phyloP scores from a whole-genome alignment of 2,329 filamentous ascomycete species.

The Penicillium fuscoglaucum region DNA sequence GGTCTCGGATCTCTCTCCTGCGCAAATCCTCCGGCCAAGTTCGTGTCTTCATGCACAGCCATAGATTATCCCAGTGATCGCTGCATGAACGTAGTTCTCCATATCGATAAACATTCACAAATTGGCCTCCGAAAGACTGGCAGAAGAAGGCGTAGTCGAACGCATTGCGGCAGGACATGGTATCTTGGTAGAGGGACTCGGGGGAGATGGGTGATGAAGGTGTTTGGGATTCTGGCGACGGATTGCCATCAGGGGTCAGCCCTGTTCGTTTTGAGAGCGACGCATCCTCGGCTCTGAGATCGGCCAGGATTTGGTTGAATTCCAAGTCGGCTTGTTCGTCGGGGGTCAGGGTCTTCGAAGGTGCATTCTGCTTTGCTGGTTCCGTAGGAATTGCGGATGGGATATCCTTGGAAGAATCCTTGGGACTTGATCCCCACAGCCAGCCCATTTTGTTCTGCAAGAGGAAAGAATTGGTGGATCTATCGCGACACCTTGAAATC shows the following conservation, averaged over 20 bases:
- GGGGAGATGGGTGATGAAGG: conserved; percentile 51
- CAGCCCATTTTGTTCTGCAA: conserved; percentile 45
- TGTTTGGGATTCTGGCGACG: conserved; percentile 10
- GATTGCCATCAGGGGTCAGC: conserved; percentile 5
- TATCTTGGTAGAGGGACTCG: conserved; percentile 71
- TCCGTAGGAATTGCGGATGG: conserved; percentile 18
- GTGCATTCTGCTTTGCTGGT: conserved; percentile 20
- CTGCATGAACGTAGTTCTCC: conserved; percentile 74
- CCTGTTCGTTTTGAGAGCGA: conserved; percentile 13
- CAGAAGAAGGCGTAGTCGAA: conserved; percentile 96
- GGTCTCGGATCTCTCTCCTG: conserved; percentile 61
- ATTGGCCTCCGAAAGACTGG: conserved; percentile 86
- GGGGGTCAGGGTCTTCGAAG: conserved; percentile 37
- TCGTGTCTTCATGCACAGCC: conserved; percentile 92
- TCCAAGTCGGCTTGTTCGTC: conserved; percentile 56
- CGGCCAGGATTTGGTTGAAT: conserved; percentile 53
- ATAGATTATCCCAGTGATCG: conserved; percentile 90
- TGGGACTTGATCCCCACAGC: conserved; percentile 43
- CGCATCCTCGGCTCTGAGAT: conserved; percentile 42
- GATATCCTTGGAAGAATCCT: conserved; percentile 18
- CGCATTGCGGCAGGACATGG: conserved; percentile 83
- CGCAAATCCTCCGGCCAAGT: conserved; percentile 60
- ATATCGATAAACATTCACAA: conserved; percentile 86
- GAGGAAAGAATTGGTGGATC: conserved; percentile 2
- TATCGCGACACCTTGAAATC: conserved; percentile 1